A percentile compares a stretch with the other conserved stretches of the same genome.
Conservation (phyloP, 257 asterid genomes). For the Salvia rosmarinus region DNA sequence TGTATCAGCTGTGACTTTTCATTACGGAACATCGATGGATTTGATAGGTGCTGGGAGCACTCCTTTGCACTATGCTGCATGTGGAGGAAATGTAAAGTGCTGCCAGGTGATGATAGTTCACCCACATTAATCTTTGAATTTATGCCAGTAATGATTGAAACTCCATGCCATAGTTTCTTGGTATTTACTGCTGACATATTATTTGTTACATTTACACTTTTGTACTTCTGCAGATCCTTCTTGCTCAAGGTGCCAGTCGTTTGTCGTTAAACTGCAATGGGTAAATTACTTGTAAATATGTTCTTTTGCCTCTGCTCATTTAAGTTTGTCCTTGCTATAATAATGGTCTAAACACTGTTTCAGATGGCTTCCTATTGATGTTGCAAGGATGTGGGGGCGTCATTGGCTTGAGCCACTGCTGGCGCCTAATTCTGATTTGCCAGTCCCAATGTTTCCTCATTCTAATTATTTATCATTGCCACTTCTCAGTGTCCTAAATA, state of each 20-base stretch:
- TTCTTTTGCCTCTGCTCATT: slow-evolving; percentile 15
- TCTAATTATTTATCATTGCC: slow-evolving; percentile 89
- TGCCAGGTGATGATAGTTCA: slow-evolving; percentile 70
- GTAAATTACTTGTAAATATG: slow-evolving; percentile 43
- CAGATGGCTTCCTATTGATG: slow-evolving; percentile 98
- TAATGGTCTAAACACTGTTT: slow-evolving; percentile 35
- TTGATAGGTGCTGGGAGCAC: slow-evolving; percentile 98
- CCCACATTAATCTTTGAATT: slow-evolving; percentile 10
- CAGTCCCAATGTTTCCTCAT: slow-evolving; percentile 67
- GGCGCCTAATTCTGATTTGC: slow-evolving; percentile 67
- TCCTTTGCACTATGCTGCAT: slow-evolving; percentile 97
- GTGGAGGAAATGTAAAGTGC: slow-evolving; percentile 96
- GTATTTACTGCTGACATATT: background rate
- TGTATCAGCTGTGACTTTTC: slow-evolving; percentile 82
- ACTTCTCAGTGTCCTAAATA: slow-evolving; percentile 82
- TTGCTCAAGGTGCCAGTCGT: slow-evolving; percentile 90
- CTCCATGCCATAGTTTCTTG: slow-evolving; percentile 8
- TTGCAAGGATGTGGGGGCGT: slow-evolving; percentile 98
- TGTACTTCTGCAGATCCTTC: slow-evolving; percentile 68
- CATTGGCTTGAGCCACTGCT: slow-evolving; percentile 96
- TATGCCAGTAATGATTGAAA: background rate
- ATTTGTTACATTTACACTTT: slow-evolving; percentile 13
- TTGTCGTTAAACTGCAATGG: slow-evolving; percentile 91
- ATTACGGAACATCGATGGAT: slow-evolving; percentile 96
- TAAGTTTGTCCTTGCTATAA: slow-evolving; percentile 1